phyloP scores from a whole-genome alignment of 192 early-diverging fungal genomes.

The Helicostylum pulchrum region DNA sequence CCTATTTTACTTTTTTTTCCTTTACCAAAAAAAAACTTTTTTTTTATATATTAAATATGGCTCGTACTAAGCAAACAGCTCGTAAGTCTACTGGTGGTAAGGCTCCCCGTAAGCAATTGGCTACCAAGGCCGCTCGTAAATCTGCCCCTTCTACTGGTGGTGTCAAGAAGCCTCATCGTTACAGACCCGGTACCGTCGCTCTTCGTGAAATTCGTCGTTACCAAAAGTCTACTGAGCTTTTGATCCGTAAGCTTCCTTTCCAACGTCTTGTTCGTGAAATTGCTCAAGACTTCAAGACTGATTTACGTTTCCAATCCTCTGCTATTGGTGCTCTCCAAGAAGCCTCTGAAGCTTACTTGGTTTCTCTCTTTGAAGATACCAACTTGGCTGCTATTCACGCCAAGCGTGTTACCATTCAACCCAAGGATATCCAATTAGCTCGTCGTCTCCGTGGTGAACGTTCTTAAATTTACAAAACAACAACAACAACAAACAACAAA shows the following conservation, averaged over 20 bases:
- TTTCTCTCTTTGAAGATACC: constrained; percentile 92
- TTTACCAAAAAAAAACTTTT: too few species aligned
- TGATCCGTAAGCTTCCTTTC: constrained; percentile 93
- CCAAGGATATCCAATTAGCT: constrained; percentile 99
- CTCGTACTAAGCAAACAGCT: constrained; percentile 87
- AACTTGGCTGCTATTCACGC: constrained; percentile 97
- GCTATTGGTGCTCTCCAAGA: constrained; percentile 99
- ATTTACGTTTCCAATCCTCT: constrained; percentile 98
- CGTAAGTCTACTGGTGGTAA: constrained; percentile 99
- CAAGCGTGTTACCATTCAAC: constrained; percentile 99
- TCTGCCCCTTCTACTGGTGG: constrained; percentile 90
- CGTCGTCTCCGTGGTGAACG: constrained; percentile 93
- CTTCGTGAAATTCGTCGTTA: constrained; percentile 91
- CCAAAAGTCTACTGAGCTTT: constrained; percentile 95
- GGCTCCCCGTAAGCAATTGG: constrained; percentile 94
- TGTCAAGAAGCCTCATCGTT: constrained; percentile 92
- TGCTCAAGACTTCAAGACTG: constrained; percentile 99
- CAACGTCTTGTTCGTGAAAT: constrained; percentile 98
- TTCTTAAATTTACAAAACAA: constrained; percentile 51
- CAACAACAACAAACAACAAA: not conserved
- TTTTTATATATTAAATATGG: constrained; percentile 35
- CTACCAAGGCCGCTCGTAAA: constrained; percentile 96
- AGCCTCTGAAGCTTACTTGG: constrained; percentile 93
- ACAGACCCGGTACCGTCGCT: constrained; percentile 85
- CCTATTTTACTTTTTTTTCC: not conserved